Percentiles rank a stretch among this genome's conserved stretches.
These are phyloP conservation scores for Plasmodium adleri DNA, from an alignment of 169 alveolate species.

Conservation along the genomic window DNA sequence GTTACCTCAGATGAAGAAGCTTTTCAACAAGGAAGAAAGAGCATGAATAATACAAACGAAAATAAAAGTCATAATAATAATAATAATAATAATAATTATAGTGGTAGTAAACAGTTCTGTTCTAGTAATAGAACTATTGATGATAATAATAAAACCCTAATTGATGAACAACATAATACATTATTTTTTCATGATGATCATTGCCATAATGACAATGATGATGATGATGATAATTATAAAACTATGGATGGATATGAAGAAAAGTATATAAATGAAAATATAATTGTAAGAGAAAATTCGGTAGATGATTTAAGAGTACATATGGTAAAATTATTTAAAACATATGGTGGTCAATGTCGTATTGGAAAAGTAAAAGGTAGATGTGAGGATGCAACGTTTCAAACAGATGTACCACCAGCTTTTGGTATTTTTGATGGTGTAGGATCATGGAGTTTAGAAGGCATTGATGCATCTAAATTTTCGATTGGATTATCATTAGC, in stretches of 20 bases:
- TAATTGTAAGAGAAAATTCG: conserved; percentile 33
- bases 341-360: conserved; percentile 76
- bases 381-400: conserved; percentile 83
- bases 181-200: neutral
- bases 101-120: neutral
- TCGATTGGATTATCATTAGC: conserved; percentile 81
- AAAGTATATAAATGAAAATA: conserved; percentile 19
- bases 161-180: conserved; percentile 31
- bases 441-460: conserved; percentile 85
- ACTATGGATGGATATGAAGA: conserved; percentile 23
- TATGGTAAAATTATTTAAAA: conserved; percentile 63
- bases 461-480: conserved; percentile 82
- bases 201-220: conserved; percentile 6
- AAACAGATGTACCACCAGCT: conserved; percentile 78
- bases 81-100: no score
- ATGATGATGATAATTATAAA: conserved; percentile 26
- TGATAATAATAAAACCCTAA: conserved; percentile 54
- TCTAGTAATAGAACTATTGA: conserved; percentile 15
- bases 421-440: conserved; percentile 86
- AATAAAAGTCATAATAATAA: no score
- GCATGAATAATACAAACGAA: neutral
- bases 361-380: conserved; percentile 76
- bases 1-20: conserved; percentile 70
- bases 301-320: conserved; percentile 56
- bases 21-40: conserved; percentile 28